Conservation (phyloP, 2,329 filamentous ascomycete species). For the Penicillium sp. region DNA sequence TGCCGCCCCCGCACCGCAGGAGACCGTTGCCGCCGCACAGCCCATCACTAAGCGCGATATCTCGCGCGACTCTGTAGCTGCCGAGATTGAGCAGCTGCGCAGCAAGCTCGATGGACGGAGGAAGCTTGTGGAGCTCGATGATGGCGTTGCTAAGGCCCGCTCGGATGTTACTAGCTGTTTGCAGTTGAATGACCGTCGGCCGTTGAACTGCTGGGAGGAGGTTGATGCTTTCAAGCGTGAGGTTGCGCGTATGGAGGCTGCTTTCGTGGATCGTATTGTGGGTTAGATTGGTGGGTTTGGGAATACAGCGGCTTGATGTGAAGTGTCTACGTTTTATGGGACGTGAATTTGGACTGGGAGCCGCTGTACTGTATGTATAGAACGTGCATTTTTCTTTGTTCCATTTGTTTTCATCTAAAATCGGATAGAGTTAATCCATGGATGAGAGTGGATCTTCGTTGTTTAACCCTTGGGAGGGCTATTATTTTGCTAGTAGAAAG, state of each 20-base stretch:
- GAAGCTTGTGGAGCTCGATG: conserved; percentile 63
- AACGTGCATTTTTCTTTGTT: conserved; percentile 21
- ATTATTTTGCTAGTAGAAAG: not conserved
- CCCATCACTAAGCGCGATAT: conserved; percentile 42
- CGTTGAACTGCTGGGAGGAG: conserved; percentile 92
- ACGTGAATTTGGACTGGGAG: conserved; percentile 6
- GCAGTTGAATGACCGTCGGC: conserved; percentile 77
- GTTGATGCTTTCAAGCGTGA: conserved; percentile 87
- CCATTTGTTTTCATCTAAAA: conserved; percentile 8
- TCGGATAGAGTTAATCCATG: conserved; percentile 16
- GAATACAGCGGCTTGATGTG: conserved; percentile 9
- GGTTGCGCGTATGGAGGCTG: conserved; percentile 79
- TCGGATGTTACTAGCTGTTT: conserved; percentile 76
- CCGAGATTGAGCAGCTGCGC: conserved; percentile 57
- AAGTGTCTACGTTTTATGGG: conserved; percentile 11
- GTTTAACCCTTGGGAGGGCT: not conserved
- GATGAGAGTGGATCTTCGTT: conserved; percentile 1
- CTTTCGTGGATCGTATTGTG: conserved; percentile 78
- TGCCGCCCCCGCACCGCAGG: conserved; percentile 13
- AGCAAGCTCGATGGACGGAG: conserved; percentile 61
- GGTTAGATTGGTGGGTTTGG: conserved; percentile 27
- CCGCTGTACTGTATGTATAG: conserved; percentile 30
- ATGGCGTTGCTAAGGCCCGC: conserved; percentile 70
- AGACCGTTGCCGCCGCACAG: conserved; percentile 16
- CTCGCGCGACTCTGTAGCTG: conserved; percentile 53